A percentile compares a stretch with the other conserved stretches of the same genome.
Evolutionary conservation across 2,329 filamentous ascomycete species (phyloP).

Genomic region (Alternaria tenuissima): DNA sequence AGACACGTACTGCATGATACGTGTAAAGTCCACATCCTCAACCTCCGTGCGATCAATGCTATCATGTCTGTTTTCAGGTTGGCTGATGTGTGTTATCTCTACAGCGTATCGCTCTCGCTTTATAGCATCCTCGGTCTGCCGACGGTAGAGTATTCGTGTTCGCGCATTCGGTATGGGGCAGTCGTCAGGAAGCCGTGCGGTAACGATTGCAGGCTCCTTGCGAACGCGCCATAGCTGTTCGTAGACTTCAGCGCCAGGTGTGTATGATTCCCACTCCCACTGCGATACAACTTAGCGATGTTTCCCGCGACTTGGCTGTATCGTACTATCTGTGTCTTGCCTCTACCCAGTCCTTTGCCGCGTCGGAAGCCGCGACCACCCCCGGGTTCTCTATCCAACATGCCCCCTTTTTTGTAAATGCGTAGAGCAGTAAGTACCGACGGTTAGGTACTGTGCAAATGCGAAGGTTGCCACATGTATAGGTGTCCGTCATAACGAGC

Average conservation of each 20-base stretch:
- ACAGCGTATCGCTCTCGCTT: constrained; percentile 40
- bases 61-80: constrained; percentile 1
- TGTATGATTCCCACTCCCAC: constrained; percentile 44
- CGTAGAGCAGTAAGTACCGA: neutral
- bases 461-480: neutral
- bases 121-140: constrained; percentile 34
- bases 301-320: neutral
- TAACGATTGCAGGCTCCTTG: constrained; percentile 38
- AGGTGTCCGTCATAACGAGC: neutral
- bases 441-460: neutral
- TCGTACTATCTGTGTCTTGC: constrained; percentile 29
- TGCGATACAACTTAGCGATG: constrained; percentile 16
- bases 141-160: constrained; percentile 41
- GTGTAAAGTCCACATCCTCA: constrained; percentile 36
- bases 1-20: constrained; percentile 42
- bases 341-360: constrained; percentile 18
- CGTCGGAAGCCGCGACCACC: constrained; percentile 22
- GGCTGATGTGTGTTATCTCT: constrained; percentile 20
- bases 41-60: constrained; percentile 18
- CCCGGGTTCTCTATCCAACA: constrained; percentile 35
- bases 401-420: constrained; percentile 8
- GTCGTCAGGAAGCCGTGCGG: constrained; percentile 27
- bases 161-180: constrained; percentile 41
- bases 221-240: constrained; percentile 41
- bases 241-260: constrained; percentile 39